Evolutionary conservation across 768 basidiomycete species (phyloP), one percentile per base, ranked within the genome.

Genomic region (Termitomyces sp.): DNA sequence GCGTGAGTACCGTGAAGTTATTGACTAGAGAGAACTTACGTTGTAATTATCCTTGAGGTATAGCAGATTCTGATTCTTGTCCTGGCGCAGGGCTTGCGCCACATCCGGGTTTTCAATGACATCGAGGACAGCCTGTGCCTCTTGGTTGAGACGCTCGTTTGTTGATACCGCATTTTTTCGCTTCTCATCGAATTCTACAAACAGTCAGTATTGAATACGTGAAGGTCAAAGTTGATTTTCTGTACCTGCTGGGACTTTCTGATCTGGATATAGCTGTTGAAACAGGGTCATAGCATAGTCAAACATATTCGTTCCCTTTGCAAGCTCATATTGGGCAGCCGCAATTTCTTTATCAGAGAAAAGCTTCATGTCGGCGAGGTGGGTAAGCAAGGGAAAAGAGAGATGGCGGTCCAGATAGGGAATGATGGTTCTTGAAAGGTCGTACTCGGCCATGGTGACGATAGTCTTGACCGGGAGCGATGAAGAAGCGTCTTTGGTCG

Each of bases 81-180:
- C 97, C 73, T 95, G 93, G 50, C 95, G 87, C 57, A 99, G 77
- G 9, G 93, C 87, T 63, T 95, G 93, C 6, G 93, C 96, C 27
- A 98, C 95, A 62, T 97, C 95, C 1, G 95, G 94, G 67, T 95
- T 95, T 72, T 95, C 91, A 70, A 99, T 98, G 49, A 98, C 94
- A 68, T 96, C 91, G 60, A 98, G 76, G 42, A 98, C 94, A 9
- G 89, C 89, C 69, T 94, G 91, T 0, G 96, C 96, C 72, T 95
- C 91, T 61, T 91, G 88, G 67, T 92, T 86, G 46, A 99, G 78
- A 50, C 85, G 81, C 69, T 95, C 88, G 63, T 94, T 89, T 20
- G 88, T 92, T 51, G 85, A 85, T 31, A 96, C 84, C 2, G 91
- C 94, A 61, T 82, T 87, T 69, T 87, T 83, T 58, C 93, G 84